Evolutionary conservation across 306 rosid genomes (phyloP).

Genomic region (Cajanus cajan): DNA sequence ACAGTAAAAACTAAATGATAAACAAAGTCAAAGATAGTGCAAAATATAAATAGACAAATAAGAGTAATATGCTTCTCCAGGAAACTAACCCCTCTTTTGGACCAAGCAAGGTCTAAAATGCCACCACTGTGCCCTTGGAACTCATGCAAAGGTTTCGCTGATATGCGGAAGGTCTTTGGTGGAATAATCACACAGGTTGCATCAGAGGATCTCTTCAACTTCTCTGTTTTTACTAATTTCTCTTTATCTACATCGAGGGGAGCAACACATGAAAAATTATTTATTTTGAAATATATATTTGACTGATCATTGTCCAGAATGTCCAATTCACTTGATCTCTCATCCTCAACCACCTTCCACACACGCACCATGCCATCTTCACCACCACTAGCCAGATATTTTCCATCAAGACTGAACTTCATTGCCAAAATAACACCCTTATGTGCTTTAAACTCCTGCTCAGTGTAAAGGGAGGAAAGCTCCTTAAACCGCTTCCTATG

Average conservation of each 20-base stretch:
- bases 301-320: conserved; percentile 57
- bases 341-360: conserved; percentile 76
- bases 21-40: background rate
- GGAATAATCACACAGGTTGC: conserved; percentile 78
- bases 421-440: conserved; percentile 71
- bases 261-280: conserved; percentile 48
- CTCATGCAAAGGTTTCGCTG: conserved; percentile 71
- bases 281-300: conserved; percentile 61
- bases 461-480: conserved; percentile 66
- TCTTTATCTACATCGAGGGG: conserved; percentile 52
- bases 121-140: conserved; percentile 69
- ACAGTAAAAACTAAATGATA: conserved; percentile 8
- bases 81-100: conserved; percentile 71
- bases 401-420: conserved; percentile 88
- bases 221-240: conserved; percentile 37
- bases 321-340: conserved; percentile 46
- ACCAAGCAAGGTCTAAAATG: conserved; percentile 88
- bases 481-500: conserved; percentile 62
- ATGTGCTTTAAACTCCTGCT: conserved; percentile 74
- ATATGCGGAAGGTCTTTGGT: conserved; percentile 61
- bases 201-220: conserved; percentile 51
- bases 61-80: conserved; percentile 19
- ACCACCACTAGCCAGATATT: conserved; percentile 79
- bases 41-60: background rate
- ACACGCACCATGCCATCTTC: conserved; percentile 77